Conservation (phyloP, 1,284 basidiomycete genomes). For the Crepidotus sp. region DNA sequence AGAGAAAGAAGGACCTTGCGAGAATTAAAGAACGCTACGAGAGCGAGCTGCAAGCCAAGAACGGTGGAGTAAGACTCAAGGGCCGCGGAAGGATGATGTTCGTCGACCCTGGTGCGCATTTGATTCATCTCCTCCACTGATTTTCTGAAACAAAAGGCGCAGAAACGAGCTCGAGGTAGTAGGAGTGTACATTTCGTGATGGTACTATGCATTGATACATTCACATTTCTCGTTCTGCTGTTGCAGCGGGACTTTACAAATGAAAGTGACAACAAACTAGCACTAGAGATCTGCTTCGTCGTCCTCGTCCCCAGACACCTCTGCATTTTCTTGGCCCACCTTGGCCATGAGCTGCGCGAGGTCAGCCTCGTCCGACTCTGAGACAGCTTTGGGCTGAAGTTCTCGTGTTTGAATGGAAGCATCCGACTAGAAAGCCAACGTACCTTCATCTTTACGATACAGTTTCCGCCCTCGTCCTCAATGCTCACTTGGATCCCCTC, state of each 20-base stretch:
- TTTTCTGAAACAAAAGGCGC: not conserved
- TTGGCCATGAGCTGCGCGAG: conserved; percentile 92
- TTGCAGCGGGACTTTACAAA: not conserved
- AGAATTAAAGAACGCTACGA: conserved; percentile 36
- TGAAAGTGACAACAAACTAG: no score
- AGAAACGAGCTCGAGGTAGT: conserved; percentile 12
- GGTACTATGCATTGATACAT: conserved; percentile 1
- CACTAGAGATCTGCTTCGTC: conserved; percentile 50
- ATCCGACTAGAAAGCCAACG: no score
- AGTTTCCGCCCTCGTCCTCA: conserved; percentile 74
- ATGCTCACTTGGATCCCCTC: conserved; percentile 84
- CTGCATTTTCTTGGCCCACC: conserved; percentile 84
- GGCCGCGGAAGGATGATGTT: conserved; percentile 65
- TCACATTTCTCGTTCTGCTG: conserved; percentile 2
- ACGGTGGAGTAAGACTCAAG: conserved; percentile 53
- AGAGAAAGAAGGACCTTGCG: conserved; percentile 40
- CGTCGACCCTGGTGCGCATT: conserved; percentile 40
- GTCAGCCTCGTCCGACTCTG: conserved; percentile 95
- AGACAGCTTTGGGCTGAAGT: conserved; percentile 87
- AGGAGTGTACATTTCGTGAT: not conserved
- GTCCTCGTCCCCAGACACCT: conserved; percentile 90
- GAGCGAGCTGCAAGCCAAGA: conserved; percentile 26
- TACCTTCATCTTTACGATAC: conserved; percentile 97
- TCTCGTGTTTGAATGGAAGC: no score
- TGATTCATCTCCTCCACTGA: not conserved